Conservation (phyloP, 1,284 basidiomycete genomes). For the Naganishia sp. region DNA sequence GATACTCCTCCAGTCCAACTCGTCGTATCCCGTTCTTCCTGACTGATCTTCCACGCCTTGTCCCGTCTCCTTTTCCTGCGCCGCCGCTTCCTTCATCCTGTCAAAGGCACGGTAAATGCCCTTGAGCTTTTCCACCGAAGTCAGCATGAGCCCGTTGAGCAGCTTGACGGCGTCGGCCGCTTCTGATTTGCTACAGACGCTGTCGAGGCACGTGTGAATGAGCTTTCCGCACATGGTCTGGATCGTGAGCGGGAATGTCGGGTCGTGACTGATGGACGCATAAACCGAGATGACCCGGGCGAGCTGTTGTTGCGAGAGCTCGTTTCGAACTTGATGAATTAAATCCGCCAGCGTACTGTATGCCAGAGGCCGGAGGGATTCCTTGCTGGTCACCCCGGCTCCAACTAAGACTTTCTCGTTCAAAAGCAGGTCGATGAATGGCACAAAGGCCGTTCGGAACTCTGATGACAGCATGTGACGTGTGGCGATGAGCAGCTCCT, state of each 20-base stretch:
- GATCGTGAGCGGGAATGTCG: slow-evolving; percentile 74
- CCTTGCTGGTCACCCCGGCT: slow-evolving; percentile 72
- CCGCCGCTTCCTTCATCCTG: slow-evolving; percentile 47
- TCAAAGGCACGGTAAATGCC: slow-evolving; percentile 70
- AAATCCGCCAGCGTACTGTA: slow-evolving; percentile 91
- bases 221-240: slow-evolving; percentile 94
- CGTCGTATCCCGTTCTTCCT: slow-evolving; percentile 42
- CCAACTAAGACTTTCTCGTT: slow-evolving; percentile 92
- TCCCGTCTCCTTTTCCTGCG: slow-evolving; percentile 50
- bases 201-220: slow-evolving; percentile 85
- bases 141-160: slow-evolving; percentile 75
- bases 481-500: slow-evolving; percentile 91
- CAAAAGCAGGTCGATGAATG: slow-evolving; percentile 84
- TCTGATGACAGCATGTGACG: slow-evolving; percentile 85
- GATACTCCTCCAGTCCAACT: slow-evolving; percentile 60
- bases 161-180: slow-evolving; percentile 67
- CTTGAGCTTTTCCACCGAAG: slow-evolving; percentile 82
- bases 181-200: slow-evolving; percentile 73
- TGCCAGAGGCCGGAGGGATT: slow-evolving; percentile 78
- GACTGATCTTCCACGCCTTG: slow-evolving; percentile 31
- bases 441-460: slow-evolving; percentile 76
- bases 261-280: slow-evolving; percentile 86
- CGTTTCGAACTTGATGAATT: slow-evolving; percentile 84
- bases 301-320: slow-evolving; percentile 78
- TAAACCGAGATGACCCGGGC: slow-evolving; percentile 80